Percentiles rank a stretch among this genome's conserved stretches.
These are phyloP conservation scores for Arthrobotrys iridis DNA, from an alignment of 2,329 filamentous ascomycete genomes.

Conservation along the genomic window DNA sequence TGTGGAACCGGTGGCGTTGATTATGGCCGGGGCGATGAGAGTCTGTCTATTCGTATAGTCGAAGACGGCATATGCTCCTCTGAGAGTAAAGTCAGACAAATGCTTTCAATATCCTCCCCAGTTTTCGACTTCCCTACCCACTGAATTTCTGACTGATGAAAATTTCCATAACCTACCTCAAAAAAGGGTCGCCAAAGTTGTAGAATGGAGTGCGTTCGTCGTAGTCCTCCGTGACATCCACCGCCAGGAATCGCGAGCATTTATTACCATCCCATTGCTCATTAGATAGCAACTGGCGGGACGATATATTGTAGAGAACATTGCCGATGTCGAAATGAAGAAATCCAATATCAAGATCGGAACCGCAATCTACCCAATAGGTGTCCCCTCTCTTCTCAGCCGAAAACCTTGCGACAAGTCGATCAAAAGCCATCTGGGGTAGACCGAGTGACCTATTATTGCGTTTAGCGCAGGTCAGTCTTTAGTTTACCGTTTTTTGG, in stretches of 20 bases:
- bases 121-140: not conserved
- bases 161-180: slow-evolving; percentile 18
- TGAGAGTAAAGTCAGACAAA: not conserved
- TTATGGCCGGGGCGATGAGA: slow-evolving; percentile 30
- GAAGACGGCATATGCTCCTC: slow-evolving; percentile 45
- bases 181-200: slow-evolving; percentile 33
- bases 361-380: slow-evolving; percentile 13
- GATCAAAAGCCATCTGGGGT: slow-evolving; percentile 16
- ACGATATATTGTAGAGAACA: slow-evolving; percentile 34
- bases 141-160: not conserved
- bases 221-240: slow-evolving; percentile 10
- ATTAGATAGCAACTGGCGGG: slow-evolving; percentile 21
- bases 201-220: slow-evolving; percentile 23
- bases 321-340: slow-evolving; percentile 33
- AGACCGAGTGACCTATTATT: slow-evolving; percentile 12
- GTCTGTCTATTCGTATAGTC: slow-evolving; percentile 46
- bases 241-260: slow-evolving; percentile 21
- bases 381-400: slow-evolving; percentile 1
- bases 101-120: not conserved
- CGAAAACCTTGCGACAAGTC: slow-evolving; percentile 1
- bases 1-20: slow-evolving; percentile 40
- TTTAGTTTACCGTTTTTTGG: not conserved
- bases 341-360: slow-evolving; percentile 19
- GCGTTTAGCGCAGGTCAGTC: not conserved
- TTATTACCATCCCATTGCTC: slow-evolving; percentile 23